Base-by-base conservation (phyloP, 2,329 filamentous ascomycete species). In the Hypomyces perniciosus region DNA sequence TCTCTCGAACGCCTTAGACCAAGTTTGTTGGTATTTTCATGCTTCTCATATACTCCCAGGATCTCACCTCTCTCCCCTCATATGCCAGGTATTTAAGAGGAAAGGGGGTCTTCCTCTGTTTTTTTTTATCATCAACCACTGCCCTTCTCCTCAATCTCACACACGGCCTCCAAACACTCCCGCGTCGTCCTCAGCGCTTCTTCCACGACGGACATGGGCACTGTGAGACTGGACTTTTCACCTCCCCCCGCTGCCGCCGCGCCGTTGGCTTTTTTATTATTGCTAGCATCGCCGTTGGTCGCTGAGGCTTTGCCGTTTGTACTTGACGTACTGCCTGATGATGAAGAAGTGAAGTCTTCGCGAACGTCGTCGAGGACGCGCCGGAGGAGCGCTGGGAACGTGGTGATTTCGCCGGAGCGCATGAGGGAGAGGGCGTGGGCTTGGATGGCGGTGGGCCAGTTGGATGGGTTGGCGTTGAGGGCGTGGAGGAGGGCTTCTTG, bases 401-500 rank as follows among this genome's bases (percentile, higher is more conserved):
- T 82, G 26, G 73, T 75, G 44, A 76, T 73, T 54, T 84, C 77
- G 65, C 80, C 80, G 41, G 73, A 77, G 55, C 81, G 81, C 27
- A 85, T 75, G 57, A 85, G 77, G 20, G 73, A 57, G 33, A 84
- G 74, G 37, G 81, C 82, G 66, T 84, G 81, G 49, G 69, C 66
- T 60, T 84, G 79, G 55, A 85, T 70, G 44, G 70, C 61, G 8
- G 81, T 81, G 2, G 81, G 81, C 81, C 82, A 85, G 72, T 85
- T 82, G 56, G 75, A 69, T 4, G 71, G 65, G 67, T 83, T 72
- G 44, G 81, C 70, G 65, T 85, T 72, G 47, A 85, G 78, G 54
- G 77, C 66, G 68, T 85, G 81, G 39, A 84, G 77, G 62, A 85
- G 76, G 40, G 75, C 69, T 51, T 85, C 81, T 72, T 85, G 81